Evolutionary conservation across 495 filamentous ascomycete genomes (phyloP), one percentile per base, ranked within the genome.

Genomic region (Neurospora sp.): DNA sequence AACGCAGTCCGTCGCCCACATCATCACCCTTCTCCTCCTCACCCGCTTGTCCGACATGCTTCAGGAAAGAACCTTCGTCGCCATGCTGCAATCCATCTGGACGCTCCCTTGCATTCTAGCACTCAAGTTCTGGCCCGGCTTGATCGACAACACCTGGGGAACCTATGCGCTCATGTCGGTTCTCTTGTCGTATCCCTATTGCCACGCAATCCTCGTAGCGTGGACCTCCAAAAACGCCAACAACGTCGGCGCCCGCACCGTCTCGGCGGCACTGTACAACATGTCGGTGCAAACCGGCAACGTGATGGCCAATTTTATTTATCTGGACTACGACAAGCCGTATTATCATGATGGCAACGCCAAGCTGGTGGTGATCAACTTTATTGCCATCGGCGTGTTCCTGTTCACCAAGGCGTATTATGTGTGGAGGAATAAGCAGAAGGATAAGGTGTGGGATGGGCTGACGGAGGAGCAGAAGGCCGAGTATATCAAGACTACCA

Each of bases 331-430:
- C 91, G 91, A 84, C 80, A 46, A 90, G 92, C 11, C 92, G 91
- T 81, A 91, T 39, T 92, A 92, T 73, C 86, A 85, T 5, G 82
- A 84, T 38, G 92, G 92, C 0, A 93, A 94, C 77, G 85, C 83
- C 35, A 85, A 87, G 0, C 81, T 93, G 1, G 83, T 94, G n/a
- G 85, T 77, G 4, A 78, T 93, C 27, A 82, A 79, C 39, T 59
- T 79, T 2, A 27, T 82, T 35, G 74, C 77, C 1, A 79, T 84
- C 41, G 71, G 75, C 11, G 35, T 81, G 5, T 82, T 83, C 69
- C 8, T 82, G 2, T 69, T 81, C 40, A 81, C 83, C 12, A 86
- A 87, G 70, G 61, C 71, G 5, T 87, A 84, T 44, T 87, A 87
- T 70, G 69, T 83, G 10, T 79, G 77, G 76, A 77, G 81, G 41